phyloP scores from a whole-genome alignment of 192 early-diverging fungal genomes.

The Endogone sp. region DNA sequence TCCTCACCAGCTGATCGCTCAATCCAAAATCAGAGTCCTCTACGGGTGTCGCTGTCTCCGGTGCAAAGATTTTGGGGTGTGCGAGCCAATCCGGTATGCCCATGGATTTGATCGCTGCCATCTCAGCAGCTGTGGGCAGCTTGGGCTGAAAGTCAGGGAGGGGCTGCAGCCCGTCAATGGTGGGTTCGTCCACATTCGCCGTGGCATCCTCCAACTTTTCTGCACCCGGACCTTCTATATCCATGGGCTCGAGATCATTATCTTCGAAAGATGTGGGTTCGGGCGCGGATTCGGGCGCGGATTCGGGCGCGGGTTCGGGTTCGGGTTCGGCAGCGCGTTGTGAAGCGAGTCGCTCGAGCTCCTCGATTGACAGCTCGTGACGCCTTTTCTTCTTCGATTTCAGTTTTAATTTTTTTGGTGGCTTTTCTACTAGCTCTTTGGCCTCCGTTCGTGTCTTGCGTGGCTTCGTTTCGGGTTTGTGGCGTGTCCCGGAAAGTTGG shows the following conservation, averaged over 20 bases:
- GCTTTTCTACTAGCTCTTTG: neutral
- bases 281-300: constrained; percentile 3
- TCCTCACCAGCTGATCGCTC: constrained; percentile 54
- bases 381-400: constrained; percentile 1
- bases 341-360: neutral
- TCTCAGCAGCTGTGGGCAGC: constrained; percentile 31
- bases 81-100: constrained; percentile 90
- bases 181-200: constrained; percentile 6
- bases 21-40: constrained; percentile 44
- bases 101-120: constrained; percentile 46
- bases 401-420: constrained; percentile 6
- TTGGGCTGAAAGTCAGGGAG: constrained; percentile 40
- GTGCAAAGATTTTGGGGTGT: constrained; percentile 70
- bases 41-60: constrained; percentile 42
- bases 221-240: constrained; percentile 11
- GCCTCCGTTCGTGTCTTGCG: constrained; percentile 5
- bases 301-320: constrained; percentile 3
- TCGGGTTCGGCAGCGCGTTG: neutral
- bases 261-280: constrained; percentile 12
- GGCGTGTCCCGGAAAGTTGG: too few relatives aligned
- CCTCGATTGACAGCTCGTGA: neutral
- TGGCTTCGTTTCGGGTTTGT: constrained; percentile 20
- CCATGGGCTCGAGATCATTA: constrained; percentile 22
- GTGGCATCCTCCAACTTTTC: constrained; percentile 28
- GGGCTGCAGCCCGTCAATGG: constrained; percentile 19